A percentile compares a stretch with the other conserved stretches of the same genome.
Conservation (phyloP, 495 filamentous ascomycete species). For the Xylaria acuta region DNA sequence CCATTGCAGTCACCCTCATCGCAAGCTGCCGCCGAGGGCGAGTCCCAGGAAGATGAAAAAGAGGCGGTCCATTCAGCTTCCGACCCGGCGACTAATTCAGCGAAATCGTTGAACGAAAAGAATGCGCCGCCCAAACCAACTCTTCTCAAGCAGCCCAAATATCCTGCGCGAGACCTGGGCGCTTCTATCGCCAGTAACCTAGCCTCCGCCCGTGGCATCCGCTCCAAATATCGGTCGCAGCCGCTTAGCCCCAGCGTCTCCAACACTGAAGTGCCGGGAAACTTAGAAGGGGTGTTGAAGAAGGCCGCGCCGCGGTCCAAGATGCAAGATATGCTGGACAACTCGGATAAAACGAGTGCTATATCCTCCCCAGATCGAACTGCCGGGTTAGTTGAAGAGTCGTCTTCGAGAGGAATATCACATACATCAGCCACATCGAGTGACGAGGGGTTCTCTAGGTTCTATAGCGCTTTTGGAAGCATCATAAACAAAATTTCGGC, state of each 20-base stretch:
- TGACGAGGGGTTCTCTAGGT: constrained; percentile 87
- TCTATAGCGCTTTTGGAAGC: constrained; percentile 86
- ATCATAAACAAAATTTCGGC: constrained; percentile 84
- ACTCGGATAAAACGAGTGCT: constrained; percentile 51
- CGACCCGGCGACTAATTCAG: constrained; percentile 9
- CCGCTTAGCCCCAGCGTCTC: constrained; percentile 72
- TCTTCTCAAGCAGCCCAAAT: constrained; percentile 55
- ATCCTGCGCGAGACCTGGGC: constrained; percentile 67
- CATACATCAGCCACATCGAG: constrained; percentile 33
- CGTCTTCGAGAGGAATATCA: constrained; percentile 30
- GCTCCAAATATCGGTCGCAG: constrained; percentile 68
- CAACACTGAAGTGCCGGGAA: constrained; percentile 76
- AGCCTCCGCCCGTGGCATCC: constrained; percentile 87
- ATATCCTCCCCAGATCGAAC: constrained; percentile 37
- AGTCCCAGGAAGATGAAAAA: constrained; percentile 48
- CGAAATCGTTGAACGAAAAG: constrained; percentile 39
- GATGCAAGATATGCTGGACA: constrained; percentile 49
- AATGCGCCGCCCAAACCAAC: constrained; percentile 53
- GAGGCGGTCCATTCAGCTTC: constrained; percentile 35
- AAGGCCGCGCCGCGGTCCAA: constrained; percentile 49
- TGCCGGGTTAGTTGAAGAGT: constrained; percentile 31
- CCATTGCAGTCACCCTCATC: constrained; percentile 65
- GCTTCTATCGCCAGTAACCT: constrained; percentile 93
- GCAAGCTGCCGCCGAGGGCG: constrained; percentile 42
- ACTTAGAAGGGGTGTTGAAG: constrained; percentile 64